Evolutionary conservation across 345 rosid genomes (phyloP).

Genomic region (Acer yangbiense): DNA sequence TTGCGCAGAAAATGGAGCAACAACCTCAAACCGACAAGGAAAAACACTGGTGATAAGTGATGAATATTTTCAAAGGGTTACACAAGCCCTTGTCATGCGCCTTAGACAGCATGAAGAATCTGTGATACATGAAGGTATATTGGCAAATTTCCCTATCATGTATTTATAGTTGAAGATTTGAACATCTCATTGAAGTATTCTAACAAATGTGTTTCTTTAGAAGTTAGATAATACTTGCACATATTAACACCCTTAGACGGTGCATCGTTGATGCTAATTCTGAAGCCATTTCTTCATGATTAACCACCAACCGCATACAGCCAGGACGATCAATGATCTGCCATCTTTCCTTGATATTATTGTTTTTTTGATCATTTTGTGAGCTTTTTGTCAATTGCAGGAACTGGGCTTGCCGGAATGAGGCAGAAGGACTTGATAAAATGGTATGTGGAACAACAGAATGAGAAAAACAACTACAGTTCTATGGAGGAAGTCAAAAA

Average conservation of each 20-base stretch:
- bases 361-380: constrained; percentile 5
- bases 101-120: constrained; percentile 93
- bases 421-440: constrained; percentile 78
- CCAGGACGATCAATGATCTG: not conserved
- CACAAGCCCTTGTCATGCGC: constrained; percentile 80
- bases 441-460: constrained; percentile 92
- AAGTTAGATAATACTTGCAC: not conserved
- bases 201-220: not conserved
- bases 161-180: not conserved
- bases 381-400: constrained; percentile 32
- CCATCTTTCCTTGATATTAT: not conserved
- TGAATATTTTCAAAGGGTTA: constrained; percentile 82
- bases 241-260: not conserved
- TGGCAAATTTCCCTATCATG: not conserved
- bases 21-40: constrained; percentile 30
- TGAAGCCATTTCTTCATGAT: not conserved
- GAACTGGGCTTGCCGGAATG: constrained; percentile 79
- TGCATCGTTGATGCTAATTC: not conserved
- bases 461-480: constrained; percentile 74
- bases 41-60: constrained; percentile 73
- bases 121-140: constrained; percentile 46
- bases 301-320: not conserved
- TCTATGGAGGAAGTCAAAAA: constrained; percentile 65
- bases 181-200: not conserved
- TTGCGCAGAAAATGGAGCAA: constrained; percentile 48